Base-by-base conservation (phyloP, 2,329 filamentous ascomycete species). In the Elsinoe fawcettii region DNA sequence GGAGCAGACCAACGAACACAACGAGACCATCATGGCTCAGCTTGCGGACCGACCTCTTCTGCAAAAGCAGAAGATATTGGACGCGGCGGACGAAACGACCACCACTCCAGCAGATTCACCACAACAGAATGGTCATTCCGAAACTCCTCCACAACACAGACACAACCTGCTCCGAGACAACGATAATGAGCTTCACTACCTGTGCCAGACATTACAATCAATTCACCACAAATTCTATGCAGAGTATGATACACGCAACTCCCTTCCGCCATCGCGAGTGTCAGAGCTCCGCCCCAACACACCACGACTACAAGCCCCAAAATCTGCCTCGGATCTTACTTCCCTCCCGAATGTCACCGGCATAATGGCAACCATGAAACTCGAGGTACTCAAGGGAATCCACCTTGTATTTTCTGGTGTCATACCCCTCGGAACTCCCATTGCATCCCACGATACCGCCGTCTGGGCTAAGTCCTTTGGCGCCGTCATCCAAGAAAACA, bases 11-110 rank as follows among this genome's bases (percentile, higher is more conserved):
- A 84, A 88, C 61, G 87, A 93, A 66, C 92, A 97, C 69, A 89
- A 93, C 66, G 88, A 92, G 68, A 82, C 86, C 0, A 81, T 99
- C 51, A 87, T 91, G 67, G 89, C 90, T 60, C 93, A 99, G 71
- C 80, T 97, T 16, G 88, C 85, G 60, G 90, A 96, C 61, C 82
- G 92, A 12, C 93, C 93, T 0, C 74, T 99, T 25, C 75, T 95
- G n/a, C 89, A 93, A 67, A 87, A 95, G 74, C 93, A 99, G 70
- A 88, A 96, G 66, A 80, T 90, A 68, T 79, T 96, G 20, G 93
- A 99, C 66, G 88, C 89, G 64, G 88, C 90, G 65, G 88, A 91
- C 63, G 84, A 89, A 39, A 73, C 74, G 2, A n/a, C 34, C n/a
- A 23, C 22, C 11, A 74, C 77, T 32, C 75, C 76, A 18, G 73